Evolutionary conservation across 2,329 filamentous ascomycete species (phyloP).

Genomic region (Fusarium sp.): DNA sequence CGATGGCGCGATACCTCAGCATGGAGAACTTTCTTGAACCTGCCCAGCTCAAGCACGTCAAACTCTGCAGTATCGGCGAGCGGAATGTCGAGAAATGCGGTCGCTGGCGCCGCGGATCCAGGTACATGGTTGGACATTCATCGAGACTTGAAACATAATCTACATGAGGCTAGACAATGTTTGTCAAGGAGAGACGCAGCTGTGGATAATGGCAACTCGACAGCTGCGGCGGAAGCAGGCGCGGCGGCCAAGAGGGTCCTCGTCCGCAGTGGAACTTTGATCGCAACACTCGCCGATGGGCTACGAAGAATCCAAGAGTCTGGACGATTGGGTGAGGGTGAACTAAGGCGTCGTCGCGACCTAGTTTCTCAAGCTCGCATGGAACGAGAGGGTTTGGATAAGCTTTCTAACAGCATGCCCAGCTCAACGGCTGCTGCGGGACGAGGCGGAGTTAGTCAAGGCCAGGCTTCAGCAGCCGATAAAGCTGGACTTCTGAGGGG

Average conservation of each 20-base stretch:
- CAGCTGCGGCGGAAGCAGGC: conserved; percentile 68
- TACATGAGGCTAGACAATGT: conserved; percentile 73
- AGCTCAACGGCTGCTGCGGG: conserved; percentile 42
- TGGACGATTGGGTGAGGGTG: conserved; percentile 74
- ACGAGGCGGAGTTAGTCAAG: conserved; percentile 59
- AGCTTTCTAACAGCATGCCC: conserved; percentile 69
- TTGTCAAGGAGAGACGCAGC: conserved; percentile 73
- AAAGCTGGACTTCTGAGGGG: conserved; percentile 60
- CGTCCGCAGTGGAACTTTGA: conserved; percentile 72
- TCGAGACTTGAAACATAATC: conserved; percentile 74
- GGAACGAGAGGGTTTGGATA: conserved; percentile 81
- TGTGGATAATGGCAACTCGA: conserved; percentile 54
- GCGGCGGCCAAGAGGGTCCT: conserved; percentile 80
- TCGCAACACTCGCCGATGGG: conserved; percentile 74
- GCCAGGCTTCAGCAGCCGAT: conserved; percentile 61
- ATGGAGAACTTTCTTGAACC: conserved; percentile 79
- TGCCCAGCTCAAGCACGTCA: conserved; percentile 65
- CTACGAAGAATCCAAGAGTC: conserved; percentile 66
- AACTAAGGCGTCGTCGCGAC: conserved; percentile 77
- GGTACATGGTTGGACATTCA: conserved; percentile 82
- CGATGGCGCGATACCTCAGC: conserved; percentile 79
- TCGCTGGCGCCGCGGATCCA: conserved; percentile 64
- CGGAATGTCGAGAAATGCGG: conserved; percentile 55
- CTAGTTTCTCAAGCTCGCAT: conserved; percentile 75
- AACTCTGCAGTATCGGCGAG: conserved; percentile 62